phyloP scores from a whole-genome alignment of 768 basidiomycete species.

The Crassisporium funariophilum region DNA sequence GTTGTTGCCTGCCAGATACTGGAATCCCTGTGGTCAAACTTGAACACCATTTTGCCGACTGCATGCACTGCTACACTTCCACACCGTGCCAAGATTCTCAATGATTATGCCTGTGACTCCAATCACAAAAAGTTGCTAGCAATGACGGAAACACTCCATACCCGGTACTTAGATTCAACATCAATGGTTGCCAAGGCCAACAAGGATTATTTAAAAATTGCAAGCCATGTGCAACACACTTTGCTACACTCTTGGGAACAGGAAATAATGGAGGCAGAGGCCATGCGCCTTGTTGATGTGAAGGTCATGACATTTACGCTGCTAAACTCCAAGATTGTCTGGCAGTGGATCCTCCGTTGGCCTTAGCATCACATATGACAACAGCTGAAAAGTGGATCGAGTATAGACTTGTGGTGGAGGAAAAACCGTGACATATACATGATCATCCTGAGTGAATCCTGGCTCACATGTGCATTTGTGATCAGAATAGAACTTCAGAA shows the following conservation, averaged over 20 bases:
- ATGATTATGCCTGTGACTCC: slow-evolving; percentile 26
- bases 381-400: slow-evolving; percentile 5
- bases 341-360: neutral
- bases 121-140: slow-evolving; percentile 25
- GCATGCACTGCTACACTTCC: slow-evolving; percentile 16
- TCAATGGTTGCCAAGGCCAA: neutral
- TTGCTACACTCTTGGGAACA: neutral
- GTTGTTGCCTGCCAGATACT: slow-evolving; percentile 16
- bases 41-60: slow-evolving; percentile 17
- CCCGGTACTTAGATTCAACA: neutral
- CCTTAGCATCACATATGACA: neutral
- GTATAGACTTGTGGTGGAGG: slow-evolving; percentile 5
- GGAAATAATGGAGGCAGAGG: slow-evolving; percentile 1
- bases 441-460: too few relatives aligned
- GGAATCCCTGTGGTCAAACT: slow-evolving; percentile 19
- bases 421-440: slow-evolving; percentile 13
- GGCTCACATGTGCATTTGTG: too few relatives aligned
- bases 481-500: too few relatives aligned
- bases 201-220: neutral
- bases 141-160: slow-evolving; percentile 11
- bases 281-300: neutral
- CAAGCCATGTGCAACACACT: neutral
- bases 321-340: neutral
- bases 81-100: slow-evolving; percentile 17
- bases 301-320: slow-evolving; percentile 3